Conservation (phyloP, 768 basidiomycete species). For the Agaricus blazei region DNA sequence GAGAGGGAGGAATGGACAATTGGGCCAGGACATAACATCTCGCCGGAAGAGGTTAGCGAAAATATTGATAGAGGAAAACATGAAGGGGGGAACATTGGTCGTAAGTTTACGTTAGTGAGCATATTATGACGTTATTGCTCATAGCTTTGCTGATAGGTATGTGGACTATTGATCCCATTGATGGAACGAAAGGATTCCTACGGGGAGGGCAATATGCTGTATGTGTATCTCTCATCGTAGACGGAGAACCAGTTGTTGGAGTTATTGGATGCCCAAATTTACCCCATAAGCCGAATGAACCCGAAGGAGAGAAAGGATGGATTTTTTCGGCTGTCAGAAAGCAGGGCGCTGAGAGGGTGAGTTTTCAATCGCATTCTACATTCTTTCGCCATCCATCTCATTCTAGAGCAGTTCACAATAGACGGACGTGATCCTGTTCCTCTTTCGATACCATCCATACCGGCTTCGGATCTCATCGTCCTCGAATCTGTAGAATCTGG, state of each 20-base stretch:
- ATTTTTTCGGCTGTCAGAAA: conserved; percentile 86
- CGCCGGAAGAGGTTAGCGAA: conserved; percentile 58
- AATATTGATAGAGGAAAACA: conserved; percentile 84
- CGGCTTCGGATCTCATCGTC: conserved; percentile 49
- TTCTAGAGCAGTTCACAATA: conserved; percentile 42
- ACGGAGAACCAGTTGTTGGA: conserved; percentile 74
- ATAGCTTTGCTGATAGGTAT: conserved; percentile 44
- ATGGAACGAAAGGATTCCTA: conserved; percentile 92
- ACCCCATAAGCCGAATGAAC: conserved; percentile 47
- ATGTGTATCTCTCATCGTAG: conserved; percentile 79
- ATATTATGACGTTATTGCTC: conserved; percentile 1
- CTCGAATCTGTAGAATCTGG: conserved; percentile 92
- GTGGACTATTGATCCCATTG: conserved; percentile 89
- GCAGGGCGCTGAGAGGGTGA: conserved; percentile 53
- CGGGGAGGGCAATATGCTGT: conserved; percentile 92
- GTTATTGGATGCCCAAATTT: conserved; percentile 94
- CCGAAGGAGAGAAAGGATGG: conserved; percentile 64
- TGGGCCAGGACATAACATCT: conserved; percentile 51
- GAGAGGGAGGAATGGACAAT: conserved; percentile 71
- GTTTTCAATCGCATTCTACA: neutral
- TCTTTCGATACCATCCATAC: conserved; percentile 39
- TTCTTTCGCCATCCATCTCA: neutral
- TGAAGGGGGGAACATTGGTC: conserved; percentile 67
- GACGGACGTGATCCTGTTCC: conserved; percentile 35
- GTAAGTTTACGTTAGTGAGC: conserved; percentile 38